Conservation (phyloP, 805 yeast genomes). For the Ascoidea asiatica region DNA sequence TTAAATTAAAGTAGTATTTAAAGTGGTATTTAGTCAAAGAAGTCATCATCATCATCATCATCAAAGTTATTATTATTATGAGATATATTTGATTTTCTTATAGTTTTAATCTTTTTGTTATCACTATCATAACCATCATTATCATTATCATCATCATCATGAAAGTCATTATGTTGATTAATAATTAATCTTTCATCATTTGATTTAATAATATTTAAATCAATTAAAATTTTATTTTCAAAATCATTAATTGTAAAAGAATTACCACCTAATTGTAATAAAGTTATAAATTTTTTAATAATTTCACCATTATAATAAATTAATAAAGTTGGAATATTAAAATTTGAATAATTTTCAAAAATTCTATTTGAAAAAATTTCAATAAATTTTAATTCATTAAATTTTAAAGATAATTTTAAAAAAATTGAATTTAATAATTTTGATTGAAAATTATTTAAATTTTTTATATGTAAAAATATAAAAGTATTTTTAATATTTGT, state of each 20-base stretch:
- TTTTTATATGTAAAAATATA: constrained; percentile 70
- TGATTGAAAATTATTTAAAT: constrained; percentile 58
- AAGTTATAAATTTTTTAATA: constrained; percentile 66
- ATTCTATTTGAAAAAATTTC: constrained; percentile 89
- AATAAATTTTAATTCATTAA: constrained; percentile 75
- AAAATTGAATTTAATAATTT: constrained; percentile 54
- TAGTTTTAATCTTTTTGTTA: background rate
- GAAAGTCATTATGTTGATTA: constrained; percentile 29
- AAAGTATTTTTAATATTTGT: constrained; percentile 50
- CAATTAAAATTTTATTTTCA: constrained; percentile 60
- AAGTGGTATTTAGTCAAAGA: too few species aligned
- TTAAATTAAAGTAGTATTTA: too few species aligned
- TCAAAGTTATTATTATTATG: background rate
- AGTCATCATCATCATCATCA: background rate
- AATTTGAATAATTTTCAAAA: constrained; percentile 82
- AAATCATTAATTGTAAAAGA: constrained; percentile 56
- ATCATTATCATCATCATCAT: constrained; percentile 27
- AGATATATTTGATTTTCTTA: background rate
- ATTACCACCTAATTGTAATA: constrained; percentile 76
- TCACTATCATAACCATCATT: constrained; percentile 32
- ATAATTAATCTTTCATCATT: constrained; percentile 53
- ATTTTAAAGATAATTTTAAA: constrained; percentile 45
- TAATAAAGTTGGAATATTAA: constrained; percentile 82
- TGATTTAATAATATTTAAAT: constrained; percentile 48
- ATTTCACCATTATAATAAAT: constrained; percentile 73